Evolutionary conservation across 805 yeast genomes (phyloP), one percentile per base, ranked within the genome.

Genomic region (Millerago galiae): DNA sequence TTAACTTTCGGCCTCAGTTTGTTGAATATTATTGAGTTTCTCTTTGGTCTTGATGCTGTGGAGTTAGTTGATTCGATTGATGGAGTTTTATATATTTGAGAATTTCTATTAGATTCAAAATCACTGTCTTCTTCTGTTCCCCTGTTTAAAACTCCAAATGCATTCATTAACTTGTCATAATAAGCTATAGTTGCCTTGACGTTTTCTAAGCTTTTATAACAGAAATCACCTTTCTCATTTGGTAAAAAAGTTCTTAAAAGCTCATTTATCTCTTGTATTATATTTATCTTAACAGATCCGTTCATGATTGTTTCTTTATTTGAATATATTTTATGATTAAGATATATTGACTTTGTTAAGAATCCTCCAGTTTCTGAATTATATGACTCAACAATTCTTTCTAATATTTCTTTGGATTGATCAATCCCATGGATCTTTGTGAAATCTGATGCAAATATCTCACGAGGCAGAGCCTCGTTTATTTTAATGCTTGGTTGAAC

Each of bases 281-380:
- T 51, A 6, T 52, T 55, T 17, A 49, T 38, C 40, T 56, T 56
- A 12, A 56, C 55, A 5, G 53, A 45, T 0, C 58, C 60, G 35
- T 42, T 43, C 2, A 26, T 26, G 1, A 53, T 42, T 1, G 50
- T 47, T 7, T 51, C 53, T 4, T 44, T n/a, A 16, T 36, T 41
- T 8, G 32, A 26, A 30, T 43, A 53, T 5, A 54, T 47, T 8
- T 42, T 32, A 15, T 39, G 45, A 34, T 42, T 50, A 15, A 56
- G 18, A 21, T 48, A 53, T 15, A 56, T 30, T 1, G 45, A 27
- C 8, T 46, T 44, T 6, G 46, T 32, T 1, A 55, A 32, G 12
- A 51, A 43, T 0, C 27, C 50, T 12, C 59, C 61, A 10, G 40
- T 24, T n/a, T 46, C 47, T 4, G 57, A 49, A n/a, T 44, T 44